Conservation (phyloP, 1,139 yeast species). For the Candida gigantensis region DNA sequence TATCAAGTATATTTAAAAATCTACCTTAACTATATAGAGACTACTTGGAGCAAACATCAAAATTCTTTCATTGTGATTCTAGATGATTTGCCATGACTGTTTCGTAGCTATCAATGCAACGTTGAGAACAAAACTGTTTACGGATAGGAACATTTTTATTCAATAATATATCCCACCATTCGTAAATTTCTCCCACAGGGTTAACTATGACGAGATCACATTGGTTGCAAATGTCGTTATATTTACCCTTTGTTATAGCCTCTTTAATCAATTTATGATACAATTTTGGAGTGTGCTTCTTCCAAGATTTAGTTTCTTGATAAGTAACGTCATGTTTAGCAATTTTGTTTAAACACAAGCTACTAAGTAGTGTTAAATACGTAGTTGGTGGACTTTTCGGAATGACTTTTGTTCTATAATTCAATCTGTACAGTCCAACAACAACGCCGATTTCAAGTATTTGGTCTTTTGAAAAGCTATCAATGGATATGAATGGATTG, state of each 20-base stretch:
- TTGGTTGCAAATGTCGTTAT: slow-evolving; percentile 36
- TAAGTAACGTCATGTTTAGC: slow-evolving; percentile 47
- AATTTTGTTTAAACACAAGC: slow-evolving; percentile 35
- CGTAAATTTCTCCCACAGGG: slow-evolving; percentile 43
- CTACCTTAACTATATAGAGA: too few species aligned
- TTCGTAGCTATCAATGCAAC: slow-evolving; percentile 32
- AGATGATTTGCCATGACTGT: background rate
- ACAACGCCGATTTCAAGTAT: slow-evolving; percentile 24
- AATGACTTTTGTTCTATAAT: slow-evolving; percentile 27
- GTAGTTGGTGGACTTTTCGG: slow-evolving; percentile 15
- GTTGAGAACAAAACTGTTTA: slow-evolving; percentile 42
- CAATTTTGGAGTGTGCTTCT: slow-evolving; percentile 35
- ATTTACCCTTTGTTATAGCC: slow-evolving; percentile 45
- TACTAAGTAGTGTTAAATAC: slow-evolving; percentile 26
- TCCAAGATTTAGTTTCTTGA: slow-evolving; percentile 47
- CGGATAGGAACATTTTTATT: slow-evolving; percentile 41
- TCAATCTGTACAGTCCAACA: slow-evolving; percentile 13
- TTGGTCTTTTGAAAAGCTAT: slow-evolving; percentile 19
- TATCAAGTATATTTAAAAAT: too few species aligned
- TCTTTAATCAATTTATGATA: slow-evolving; percentile 35
- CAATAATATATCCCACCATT: slow-evolving; percentile 50
- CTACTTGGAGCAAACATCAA: too few species aligned
- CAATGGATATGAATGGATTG: slow-evolving; percentile 37
- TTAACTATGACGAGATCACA: slow-evolving; percentile 40
- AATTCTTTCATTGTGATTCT: too few species aligned